Conservation (phyloP, 1,284 basidiomycete genomes). For the Ganoderma multipileum region DNA sequence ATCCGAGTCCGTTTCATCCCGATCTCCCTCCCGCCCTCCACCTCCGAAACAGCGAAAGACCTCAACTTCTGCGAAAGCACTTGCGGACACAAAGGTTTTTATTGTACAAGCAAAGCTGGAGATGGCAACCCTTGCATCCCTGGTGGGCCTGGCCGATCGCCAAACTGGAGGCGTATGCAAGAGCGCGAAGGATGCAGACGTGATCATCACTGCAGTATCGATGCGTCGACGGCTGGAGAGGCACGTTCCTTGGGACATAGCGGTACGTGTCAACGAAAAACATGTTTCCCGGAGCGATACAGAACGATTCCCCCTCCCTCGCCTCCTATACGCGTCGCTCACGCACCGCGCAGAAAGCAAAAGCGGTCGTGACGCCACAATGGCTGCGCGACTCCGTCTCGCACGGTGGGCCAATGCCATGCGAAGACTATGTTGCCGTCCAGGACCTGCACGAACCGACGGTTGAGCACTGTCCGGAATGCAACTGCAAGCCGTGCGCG, state of each 20-base stretch:
- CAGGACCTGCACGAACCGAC: constrained; percentile 55
- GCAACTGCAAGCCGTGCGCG: constrained; percentile 35
- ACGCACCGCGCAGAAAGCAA: constrained; percentile 53
- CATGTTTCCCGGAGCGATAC: neutral
- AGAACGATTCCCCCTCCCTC: neutral
- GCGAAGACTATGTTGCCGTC: constrained; percentile 60
- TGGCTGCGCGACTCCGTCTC: constrained; percentile 69
- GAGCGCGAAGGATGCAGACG: constrained; percentile 58
- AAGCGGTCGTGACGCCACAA: constrained; percentile 68
- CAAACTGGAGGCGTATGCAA: constrained; percentile 46
- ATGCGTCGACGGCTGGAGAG: constrained; percentile 74
- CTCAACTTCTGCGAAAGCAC: constrained; percentile 5
- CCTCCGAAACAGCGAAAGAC: constrained; percentile 27
- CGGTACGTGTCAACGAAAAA: constrained; percentile 51
- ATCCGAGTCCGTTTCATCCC: constrained; percentile 28
- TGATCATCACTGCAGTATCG: constrained; percentile 67
- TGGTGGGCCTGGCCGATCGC: constrained; percentile 55
- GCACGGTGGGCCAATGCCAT: constrained; percentile 53
- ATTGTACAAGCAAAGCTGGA: constrained; percentile 69
- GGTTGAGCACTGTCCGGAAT: constrained; percentile 49
- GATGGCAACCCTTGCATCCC: constrained; percentile 48
- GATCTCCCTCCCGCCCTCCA: neutral
- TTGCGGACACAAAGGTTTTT: constrained; percentile 48
- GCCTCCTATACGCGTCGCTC: neutral
- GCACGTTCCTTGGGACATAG: constrained; percentile 66